These are phyloP conservation scores for Candida methanosorbosa DNA, from an alignment of 805 yeast species.

Conservation along the genomic window DNA sequence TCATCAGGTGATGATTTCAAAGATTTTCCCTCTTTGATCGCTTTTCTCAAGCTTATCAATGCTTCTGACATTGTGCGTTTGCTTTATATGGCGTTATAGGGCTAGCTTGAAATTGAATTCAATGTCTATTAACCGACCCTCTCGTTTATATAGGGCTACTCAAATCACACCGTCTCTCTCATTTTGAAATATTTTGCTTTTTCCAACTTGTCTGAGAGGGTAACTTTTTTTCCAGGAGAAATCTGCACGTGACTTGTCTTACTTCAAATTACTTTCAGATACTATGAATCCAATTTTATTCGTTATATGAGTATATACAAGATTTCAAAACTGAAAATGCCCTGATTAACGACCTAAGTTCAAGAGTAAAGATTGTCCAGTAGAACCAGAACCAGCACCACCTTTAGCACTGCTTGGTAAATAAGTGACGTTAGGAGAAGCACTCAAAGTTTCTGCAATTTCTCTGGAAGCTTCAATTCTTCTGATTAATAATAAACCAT, in stretches of 20 bases:
- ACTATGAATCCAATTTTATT: too few relatives aligned
- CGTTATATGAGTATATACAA: conserved; percentile 1
- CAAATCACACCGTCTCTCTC: too few relatives aligned
- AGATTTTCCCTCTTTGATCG: conserved; percentile 8
- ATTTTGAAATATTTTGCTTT: too few relatives aligned
- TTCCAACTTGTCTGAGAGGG: too few relatives aligned
- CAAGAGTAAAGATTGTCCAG: conserved; percentile 49
- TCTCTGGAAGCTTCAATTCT: conserved; percentile 95
- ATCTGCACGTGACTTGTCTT: too few relatives aligned
- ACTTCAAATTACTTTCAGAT: too few relatives aligned
- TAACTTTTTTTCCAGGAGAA: too few relatives aligned
- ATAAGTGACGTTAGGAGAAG: conserved; percentile 79
- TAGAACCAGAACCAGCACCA: conserved; percentile 25
- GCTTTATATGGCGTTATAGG: too few relatives aligned
- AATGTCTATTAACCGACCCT: too few relatives aligned
- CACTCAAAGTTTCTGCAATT: conserved; percentile 81
- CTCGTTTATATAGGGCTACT: too few relatives aligned
- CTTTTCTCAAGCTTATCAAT: conserved; percentile 7
- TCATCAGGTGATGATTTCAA: conserved; percentile 9
- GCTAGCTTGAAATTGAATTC: too few relatives aligned
- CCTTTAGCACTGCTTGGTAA: conserved; percentile 52
- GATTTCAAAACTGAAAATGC: background rate
- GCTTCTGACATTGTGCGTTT: background rate
- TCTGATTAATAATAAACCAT: conserved; percentile 87
- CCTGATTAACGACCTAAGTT: conserved; percentile 55